These are phyloP conservation scores for Amphicarpaea edgeworthii DNA, from an alignment of 306 rosid species.

Conservation along the genomic window DNA sequence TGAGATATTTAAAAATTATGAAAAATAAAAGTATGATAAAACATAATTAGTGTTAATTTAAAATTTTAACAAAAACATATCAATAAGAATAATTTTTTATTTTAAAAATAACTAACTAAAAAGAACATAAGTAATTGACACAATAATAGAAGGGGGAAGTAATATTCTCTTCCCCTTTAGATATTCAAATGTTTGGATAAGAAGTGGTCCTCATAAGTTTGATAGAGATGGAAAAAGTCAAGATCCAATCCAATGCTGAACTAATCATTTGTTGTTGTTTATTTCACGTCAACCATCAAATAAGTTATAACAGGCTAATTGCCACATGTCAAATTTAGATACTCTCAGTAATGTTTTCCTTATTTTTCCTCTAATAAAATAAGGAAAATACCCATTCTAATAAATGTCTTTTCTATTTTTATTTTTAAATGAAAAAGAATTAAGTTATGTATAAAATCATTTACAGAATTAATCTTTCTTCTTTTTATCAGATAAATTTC, in stretches of 20 bases:
- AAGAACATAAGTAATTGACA: neutral
- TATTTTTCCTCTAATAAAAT: neutral
- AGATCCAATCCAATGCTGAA: conserved; percentile 46
- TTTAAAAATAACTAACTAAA: neutral
- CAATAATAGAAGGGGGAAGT: neutral
- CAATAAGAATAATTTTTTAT: neutral
- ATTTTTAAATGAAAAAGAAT: neutral
- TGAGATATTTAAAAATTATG: neutral
- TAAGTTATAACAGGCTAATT: neutral
- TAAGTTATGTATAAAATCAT: neutral
- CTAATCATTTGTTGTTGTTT: conserved; percentile 49
- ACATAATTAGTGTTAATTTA: neutral
- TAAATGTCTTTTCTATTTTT: neutral
- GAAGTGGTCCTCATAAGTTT: neutral
- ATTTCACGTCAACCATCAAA: conserved; percentile 33
- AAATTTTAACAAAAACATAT: neutral
- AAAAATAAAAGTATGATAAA: neutral
- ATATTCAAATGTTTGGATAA: neutral
- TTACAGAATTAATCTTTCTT: no score
- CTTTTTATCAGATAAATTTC: neutral
- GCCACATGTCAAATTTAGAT: conserved; percentile 36
- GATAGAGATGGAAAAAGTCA: conserved; percentile 14
- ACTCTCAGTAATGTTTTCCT: neutral
- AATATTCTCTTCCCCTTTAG: neutral
- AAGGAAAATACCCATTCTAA: neutral